Evolutionary conservation across 2,329 filamentous ascomycete species (phyloP).

Genomic region (Fusarium papillatum): DNA sequence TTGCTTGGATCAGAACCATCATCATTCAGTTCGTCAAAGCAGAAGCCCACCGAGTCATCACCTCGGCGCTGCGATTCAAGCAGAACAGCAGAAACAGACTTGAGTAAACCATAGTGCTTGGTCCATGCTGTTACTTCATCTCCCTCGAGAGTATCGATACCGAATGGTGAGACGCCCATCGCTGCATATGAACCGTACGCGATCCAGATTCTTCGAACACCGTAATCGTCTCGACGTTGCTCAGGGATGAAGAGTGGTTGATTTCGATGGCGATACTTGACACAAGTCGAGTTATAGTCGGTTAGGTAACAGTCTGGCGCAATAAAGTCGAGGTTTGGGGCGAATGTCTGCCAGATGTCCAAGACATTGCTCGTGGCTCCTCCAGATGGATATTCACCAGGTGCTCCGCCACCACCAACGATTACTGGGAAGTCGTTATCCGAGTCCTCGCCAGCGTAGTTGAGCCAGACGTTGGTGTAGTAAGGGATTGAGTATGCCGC

Average conservation of each 20-base stretch:
- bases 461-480: conserved; percentile 47
- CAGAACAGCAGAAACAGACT: conserved; percentile 11
- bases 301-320: conserved; percentile 52
- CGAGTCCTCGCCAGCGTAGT: conserved; percentile 33
- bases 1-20: not conserved
- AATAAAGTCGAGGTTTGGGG: conserved; percentile 56
- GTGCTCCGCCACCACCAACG: conserved; percentile 43
- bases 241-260: conserved; percentile 63
- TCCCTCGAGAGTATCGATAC: conserved; percentile 22
- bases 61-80: conserved; percentile 4
- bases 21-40: conserved; percentile 19
- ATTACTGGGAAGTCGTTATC: conserved; percentile 40
- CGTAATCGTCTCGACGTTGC: conserved; percentile 59
- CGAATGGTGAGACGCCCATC: conserved; percentile 20
- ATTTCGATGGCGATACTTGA: conserved; percentile 53
- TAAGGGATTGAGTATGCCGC: conserved; percentile 37
- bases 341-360: conserved; percentile 51
- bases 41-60: conserved; percentile 12
- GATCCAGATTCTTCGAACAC: conserved; percentile 54
- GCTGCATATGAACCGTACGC: conserved; percentile 31
- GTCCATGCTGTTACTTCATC: not conserved
- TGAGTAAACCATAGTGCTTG: conserved; percentile 7
- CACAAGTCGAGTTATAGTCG: conserved; percentile 48
- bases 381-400: conserved; percentile 48
- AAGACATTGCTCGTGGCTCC: conserved; percentile 41